These are phyloP conservation scores for Furcasterigmium furcatum DNA, from an alignment of 2,329 filamentous ascomycete species.

Conservation along the genomic window DNA sequence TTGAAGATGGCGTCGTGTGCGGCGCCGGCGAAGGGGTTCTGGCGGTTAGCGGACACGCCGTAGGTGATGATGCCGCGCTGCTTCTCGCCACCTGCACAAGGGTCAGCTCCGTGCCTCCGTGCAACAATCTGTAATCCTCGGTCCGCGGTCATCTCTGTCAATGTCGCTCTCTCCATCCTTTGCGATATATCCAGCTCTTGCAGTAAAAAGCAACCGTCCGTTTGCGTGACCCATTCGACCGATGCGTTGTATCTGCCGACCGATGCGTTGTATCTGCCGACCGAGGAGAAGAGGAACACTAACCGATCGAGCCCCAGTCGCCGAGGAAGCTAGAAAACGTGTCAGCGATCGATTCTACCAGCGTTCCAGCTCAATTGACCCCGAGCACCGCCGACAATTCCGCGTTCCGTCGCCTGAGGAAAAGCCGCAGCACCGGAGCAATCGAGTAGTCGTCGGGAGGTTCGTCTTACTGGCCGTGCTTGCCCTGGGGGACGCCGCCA, in stretches of 20 bases:
- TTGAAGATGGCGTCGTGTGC: conserved; percentile 89
- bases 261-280: no score
- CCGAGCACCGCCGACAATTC: not conserved
- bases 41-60: conserved; percentile 80
- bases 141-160: not conserved
- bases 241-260: no score
- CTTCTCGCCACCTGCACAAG: conserved; percentile 46
- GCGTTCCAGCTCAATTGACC: not conserved
- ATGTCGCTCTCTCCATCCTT: not conserved
- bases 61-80: conserved; percentile 68
- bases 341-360: conserved; percentile 18
- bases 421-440: conserved; percentile 24
- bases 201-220: no score
- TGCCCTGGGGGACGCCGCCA: conserved; percentile 37
- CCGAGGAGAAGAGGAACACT: conserved; percentile 32
- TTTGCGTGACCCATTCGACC: no score
- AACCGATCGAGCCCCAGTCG: conserved; percentile 73
- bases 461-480: conserved; percentile 36
- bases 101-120: conserved; percentile 5
- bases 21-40: conserved; percentile 79
- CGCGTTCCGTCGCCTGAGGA: conserved; percentile 8
- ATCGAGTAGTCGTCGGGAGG: conserved; percentile 3
- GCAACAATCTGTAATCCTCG: not conserved
- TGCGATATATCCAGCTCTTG: no score
- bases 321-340: conserved; percentile 61